Percentiles rank a stretch among this genome's conserved stretches.
Evolutionary conservation across 2,329 filamentous ascomycete species (phyloP).

Genomic region (Colletotrichum sp.): DNA sequence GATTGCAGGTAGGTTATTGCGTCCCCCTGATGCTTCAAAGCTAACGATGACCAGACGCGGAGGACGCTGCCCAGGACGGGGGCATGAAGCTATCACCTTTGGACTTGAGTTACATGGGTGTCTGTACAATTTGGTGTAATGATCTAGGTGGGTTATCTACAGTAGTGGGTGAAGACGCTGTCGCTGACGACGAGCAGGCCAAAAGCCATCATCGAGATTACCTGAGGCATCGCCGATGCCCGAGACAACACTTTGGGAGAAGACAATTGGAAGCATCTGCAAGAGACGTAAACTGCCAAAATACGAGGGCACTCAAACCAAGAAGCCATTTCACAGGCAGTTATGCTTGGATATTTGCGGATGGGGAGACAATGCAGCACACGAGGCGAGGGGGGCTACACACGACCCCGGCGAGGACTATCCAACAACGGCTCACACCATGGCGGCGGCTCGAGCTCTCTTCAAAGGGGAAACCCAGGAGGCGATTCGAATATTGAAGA

Average conservation of each 20-base stretch:
- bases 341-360: slow-evolving; percentile 77
- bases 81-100: slow-evolving; percentile 74
- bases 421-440: slow-evolving; percentile 67
- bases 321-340: slow-evolving; percentile 73
- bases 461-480: slow-evolving; percentile 74
- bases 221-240: slow-evolving; percentile 48
- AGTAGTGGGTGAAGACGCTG: background rate
- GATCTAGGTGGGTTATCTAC: slow-evolving; percentile 60
- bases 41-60: slow-evolving; percentile 54
- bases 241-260: slow-evolving; percentile 62
- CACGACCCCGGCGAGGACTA: slow-evolving; percentile 51
- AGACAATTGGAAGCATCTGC: slow-evolving; percentile 67
- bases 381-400: slow-evolving; percentile 16
- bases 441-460: slow-evolving; percentile 77
- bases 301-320: slow-evolving; percentile 68
- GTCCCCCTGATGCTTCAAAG: background rate
- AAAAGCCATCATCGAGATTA: slow-evolving; percentile 52
- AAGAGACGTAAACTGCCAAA: slow-evolving; percentile 65
- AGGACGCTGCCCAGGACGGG: slow-evolving; percentile 66
- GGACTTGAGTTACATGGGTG: slow-evolving; percentile 78
- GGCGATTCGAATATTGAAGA: slow-evolving; percentile 73
- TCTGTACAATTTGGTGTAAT: slow-evolving; percentile 75
- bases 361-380: slow-evolving; percentile 64
- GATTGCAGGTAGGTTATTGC: slow-evolving; percentile 62
- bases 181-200: slow-evolving; percentile 42